These are phyloP conservation scores for Scheffersomyces coipomensis DNA, from an alignment of 805 yeast species.

Conservation along the genomic window DNA sequence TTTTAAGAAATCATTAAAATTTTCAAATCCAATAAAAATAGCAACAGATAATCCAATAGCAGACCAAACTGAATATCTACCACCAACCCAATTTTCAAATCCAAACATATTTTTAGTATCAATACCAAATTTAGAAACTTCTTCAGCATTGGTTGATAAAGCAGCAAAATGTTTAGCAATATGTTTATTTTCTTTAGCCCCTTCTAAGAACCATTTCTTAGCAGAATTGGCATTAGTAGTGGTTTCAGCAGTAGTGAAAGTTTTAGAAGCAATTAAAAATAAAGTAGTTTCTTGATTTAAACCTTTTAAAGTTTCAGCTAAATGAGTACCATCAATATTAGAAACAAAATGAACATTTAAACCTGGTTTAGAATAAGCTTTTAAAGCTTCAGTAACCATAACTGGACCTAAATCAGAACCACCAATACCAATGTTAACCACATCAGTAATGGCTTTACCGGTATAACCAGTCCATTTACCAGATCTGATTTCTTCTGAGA, in stretches of 20 bases:
- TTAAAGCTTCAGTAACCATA: conserved; percentile 98
- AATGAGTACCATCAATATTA: conserved; percentile 97
- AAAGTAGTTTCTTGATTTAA: conserved; percentile 89
- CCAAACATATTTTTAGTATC: conserved; percentile 98
- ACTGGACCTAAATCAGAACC: conserved; percentile 99
- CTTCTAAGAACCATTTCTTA: conserved; percentile 85
- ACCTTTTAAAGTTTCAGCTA: conserved; percentile 82
- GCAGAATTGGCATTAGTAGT: conserved; percentile 94
- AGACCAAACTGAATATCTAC: conserved; percentile 99
- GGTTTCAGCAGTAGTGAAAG: conserved; percentile 99
- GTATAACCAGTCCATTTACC: conserved; percentile 98
- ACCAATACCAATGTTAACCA: conserved; percentile 98
- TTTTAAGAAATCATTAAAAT: conserved; percentile 85
- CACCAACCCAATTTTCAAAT: conserved; percentile 98
- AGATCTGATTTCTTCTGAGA: conserved; percentile 83
- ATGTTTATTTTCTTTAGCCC: conserved; percentile 63
- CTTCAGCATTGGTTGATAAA: conserved; percentile 86
- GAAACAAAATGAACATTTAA: conserved; percentile 90
- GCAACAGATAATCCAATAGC: conserved; percentile 97
- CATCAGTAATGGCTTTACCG: conserved; percentile 88
- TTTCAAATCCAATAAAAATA: conserved; percentile 91
- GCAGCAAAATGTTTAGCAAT: conserved; percentile 98
- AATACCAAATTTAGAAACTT: conserved; percentile 93
- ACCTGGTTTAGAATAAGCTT: conserved; percentile 76
- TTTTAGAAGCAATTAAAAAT: conserved; percentile 91